Evolutionary conservation across 805 yeast genomes (phyloP).

Genomic region (Jamesozyma lodderae): DNA sequence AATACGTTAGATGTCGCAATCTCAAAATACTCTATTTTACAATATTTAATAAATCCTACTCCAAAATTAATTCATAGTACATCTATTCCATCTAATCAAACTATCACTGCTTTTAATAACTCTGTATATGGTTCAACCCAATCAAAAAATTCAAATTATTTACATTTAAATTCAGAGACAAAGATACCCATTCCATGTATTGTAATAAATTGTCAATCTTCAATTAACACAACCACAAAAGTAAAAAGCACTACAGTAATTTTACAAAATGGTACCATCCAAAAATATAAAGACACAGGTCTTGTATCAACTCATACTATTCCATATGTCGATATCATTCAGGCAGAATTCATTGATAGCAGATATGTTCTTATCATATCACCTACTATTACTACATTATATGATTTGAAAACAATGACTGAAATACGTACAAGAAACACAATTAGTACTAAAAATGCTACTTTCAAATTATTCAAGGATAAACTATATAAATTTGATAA

Average conservation of each 20-base stretch:
- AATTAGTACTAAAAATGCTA: neutral
- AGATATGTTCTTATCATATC: conserved; percentile 7
- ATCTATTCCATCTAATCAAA: conserved; percentile 29
- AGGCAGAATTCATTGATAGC: conserved; percentile 8
- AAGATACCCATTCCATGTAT: conserved; percentile 6
- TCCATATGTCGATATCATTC: conserved; percentile 8
- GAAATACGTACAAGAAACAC: conserved; percentile 8
- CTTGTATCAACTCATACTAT: conserved; percentile 1
- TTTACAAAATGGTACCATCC: conserved; percentile 25
- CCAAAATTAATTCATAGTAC: conserved; percentile 27
- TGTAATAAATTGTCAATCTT: conserved; percentile 5
- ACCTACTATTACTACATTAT: conserved; percentile 4
- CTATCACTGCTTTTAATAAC: conserved; percentile 26
- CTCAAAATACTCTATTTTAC: conserved; percentile 29
- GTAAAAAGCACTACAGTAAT: conserved; percentile 14
- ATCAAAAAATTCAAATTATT: conserved; percentile 4
- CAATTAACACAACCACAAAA: conserved; percentile 6
- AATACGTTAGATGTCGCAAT: conserved; percentile 29
- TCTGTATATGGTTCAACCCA: conserved; percentile 7
- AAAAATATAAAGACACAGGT: conserved; percentile 14
- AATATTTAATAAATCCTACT: conserved; percentile 30
- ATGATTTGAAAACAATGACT: conserved; percentile 7
- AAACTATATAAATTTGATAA: conserved; percentile 7
- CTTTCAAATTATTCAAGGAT: conserved; percentile 4
- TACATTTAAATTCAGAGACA: conserved; percentile 5